These are phyloP conservation scores for Exophiala mesophila DNA, from an alignment of 2,329 filamentous ascomycete species.

Conservation along the genomic window DNA sequence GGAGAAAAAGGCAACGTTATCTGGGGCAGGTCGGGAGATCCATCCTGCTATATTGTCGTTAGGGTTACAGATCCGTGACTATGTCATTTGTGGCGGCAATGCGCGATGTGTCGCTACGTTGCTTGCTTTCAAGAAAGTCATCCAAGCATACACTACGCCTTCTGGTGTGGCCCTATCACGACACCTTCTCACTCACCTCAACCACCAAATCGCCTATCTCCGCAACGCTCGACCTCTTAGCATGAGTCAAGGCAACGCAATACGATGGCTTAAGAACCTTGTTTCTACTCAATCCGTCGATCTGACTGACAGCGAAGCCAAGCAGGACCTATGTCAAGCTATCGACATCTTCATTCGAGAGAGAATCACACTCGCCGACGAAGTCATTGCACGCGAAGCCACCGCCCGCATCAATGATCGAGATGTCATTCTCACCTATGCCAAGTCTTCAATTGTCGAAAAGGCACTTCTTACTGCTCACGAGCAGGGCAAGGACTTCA, in stretches of 20 bases:
- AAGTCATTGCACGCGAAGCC: slow-evolving; percentile 75
- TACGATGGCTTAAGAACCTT: slow-evolving; percentile 87
- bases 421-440: slow-evolving; percentile 81
- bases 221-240: slow-evolving; percentile 82
- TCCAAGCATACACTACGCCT: slow-evolving; percentile 88
- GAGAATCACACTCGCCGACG: slow-evolving; percentile 79
- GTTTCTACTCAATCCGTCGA: slow-evolving; percentile 88
- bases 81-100: slow-evolving; percentile 83
- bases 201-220: slow-evolving; percentile 91
- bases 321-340: slow-evolving; percentile 67
- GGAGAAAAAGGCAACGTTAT: slow-evolving; percentile 62
- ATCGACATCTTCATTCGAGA: slow-evolving; percentile 91
- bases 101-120: slow-evolving; percentile 83
- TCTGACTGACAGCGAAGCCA: slow-evolving; percentile 74
- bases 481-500: slow-evolving; percentile 65
- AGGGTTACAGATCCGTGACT: slow-evolving; percentile 85
- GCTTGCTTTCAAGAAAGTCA: slow-evolving; percentile 88
- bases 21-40: slow-evolving; percentile 63
- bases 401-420: slow-evolving; percentile 70
- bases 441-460: slow-evolving; percentile 80
- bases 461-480: slow-evolving; percentile 69
- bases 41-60: slow-evolving; percentile 80
- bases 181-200: slow-evolving; percentile 87
- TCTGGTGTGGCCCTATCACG: slow-evolving; percentile 77
- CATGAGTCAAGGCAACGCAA: slow-evolving; percentile 94